phyloP scores from a whole-genome alignment of 2,329 filamentous ascomycete species.

The Fusarium tricinctum region DNA sequence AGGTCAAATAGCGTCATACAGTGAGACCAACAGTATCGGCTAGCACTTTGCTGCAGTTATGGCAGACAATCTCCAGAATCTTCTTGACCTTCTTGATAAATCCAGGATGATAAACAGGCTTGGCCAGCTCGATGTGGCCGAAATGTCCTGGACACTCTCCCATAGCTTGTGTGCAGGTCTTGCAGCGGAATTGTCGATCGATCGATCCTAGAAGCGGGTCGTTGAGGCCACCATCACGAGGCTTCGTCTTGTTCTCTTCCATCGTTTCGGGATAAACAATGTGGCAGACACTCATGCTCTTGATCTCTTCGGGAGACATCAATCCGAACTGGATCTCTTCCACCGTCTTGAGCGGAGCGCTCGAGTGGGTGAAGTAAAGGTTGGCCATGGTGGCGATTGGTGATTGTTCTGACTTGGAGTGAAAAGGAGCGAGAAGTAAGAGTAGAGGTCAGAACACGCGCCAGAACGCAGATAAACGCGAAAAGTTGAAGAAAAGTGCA shows the following conservation, averaged over 20 bases:
- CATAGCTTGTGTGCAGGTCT: slow-evolving; percentile 96
- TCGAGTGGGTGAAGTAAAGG: slow-evolving; percentile 89
- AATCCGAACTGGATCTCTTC: slow-evolving; percentile 99
- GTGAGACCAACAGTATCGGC: slow-evolving; percentile 93
- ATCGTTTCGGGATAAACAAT: slow-evolving; percentile 99
- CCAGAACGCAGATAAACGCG: slow-evolving; percentile 45
- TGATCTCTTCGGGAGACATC: slow-evolving; percentile 98
- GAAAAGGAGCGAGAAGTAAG: slow-evolving; percentile 48
- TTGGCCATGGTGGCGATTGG: slow-evolving; percentile 83
- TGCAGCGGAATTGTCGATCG: slow-evolving; percentile 94
- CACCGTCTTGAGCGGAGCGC: slow-evolving; percentile 95
- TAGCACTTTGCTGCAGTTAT: slow-evolving; percentile 98
- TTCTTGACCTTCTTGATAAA: slow-evolving; percentile 99
- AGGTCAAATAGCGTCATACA: slow-evolving; percentile 67
- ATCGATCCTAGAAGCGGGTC: slow-evolving; percentile 97
- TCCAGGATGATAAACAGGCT: slow-evolving; percentile 93
- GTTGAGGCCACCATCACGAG: slow-evolving; percentile 91
- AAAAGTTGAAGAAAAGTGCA: slow-evolving; percentile 46
- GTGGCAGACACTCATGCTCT: slow-evolving; percentile 97
- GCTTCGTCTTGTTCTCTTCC: slow-evolving; percentile 94
- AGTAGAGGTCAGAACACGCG: slow-evolving; percentile 44
- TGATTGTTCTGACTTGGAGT: slow-evolving; percentile 45
- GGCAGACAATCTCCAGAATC: slow-evolving; percentile 97
- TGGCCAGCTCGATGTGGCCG: slow-evolving; percentile 97
- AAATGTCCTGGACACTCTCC: slow-evolving; percentile 98